These are phyloP conservation scores for Colletotrichum limetticola DNA, from an alignment of 2,329 filamentous ascomycete genomes.

Conservation along the genomic window DNA sequence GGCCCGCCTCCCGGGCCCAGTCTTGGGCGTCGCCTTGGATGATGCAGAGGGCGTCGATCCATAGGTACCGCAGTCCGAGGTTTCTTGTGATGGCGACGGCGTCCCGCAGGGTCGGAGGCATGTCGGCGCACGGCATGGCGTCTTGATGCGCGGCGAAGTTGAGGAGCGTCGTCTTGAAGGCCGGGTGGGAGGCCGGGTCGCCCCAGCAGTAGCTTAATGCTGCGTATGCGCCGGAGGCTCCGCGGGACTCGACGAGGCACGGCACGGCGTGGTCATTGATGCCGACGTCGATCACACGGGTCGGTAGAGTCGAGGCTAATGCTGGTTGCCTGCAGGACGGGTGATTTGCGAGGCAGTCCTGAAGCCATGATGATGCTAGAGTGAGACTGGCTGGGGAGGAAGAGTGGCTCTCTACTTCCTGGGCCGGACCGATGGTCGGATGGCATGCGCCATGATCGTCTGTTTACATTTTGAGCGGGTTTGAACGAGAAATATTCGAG, in stretches of 20 bases:
- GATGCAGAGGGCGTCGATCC: constrained; percentile 12
- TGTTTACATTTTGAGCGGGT: background rate
- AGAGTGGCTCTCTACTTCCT: background rate
- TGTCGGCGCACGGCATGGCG: background rate
- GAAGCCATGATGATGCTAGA: background rate
- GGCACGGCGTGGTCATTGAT: background rate
- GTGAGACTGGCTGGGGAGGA: background rate
- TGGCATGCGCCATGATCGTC: background rate
- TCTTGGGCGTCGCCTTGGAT: background rate
- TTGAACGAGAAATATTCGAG: background rate
- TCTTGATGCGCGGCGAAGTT: background rate
- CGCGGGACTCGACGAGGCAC: background rate
- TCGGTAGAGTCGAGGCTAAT: background rate
- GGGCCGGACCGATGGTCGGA: background rate
- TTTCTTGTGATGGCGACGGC: background rate
- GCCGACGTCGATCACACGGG: background rate
- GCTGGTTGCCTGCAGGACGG: background rate
- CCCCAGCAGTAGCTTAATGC: constrained; percentile 14
- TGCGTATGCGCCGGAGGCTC: background rate
- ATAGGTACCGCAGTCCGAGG: background rate
- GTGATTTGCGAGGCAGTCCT: background rate
- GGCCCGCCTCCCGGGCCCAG: background rate
- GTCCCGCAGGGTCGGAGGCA: background rate
- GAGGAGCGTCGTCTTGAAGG: background rate
- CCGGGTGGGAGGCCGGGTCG: background rate